Percentiles rank a stretch among this genome's conserved stretches.
These are phyloP conservation scores for Sclerotinia subarctica DNA, from an alignment of 2,329 filamentous ascomycete genomes.

Conservation along the genomic window DNA sequence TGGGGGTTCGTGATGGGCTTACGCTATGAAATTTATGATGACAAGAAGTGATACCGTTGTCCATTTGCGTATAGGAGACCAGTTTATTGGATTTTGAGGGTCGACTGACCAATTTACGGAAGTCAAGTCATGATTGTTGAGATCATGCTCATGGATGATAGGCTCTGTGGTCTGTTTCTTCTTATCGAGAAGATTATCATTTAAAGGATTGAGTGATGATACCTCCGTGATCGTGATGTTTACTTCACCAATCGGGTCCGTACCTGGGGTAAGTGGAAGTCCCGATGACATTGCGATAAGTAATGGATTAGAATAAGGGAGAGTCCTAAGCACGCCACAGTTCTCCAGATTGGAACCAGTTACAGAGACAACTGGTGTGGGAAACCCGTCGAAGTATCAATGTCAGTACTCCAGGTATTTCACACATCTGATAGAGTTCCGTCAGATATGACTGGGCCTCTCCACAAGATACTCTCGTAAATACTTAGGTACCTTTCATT, in stretches of 20 bases:
- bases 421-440: neutral
- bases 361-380: neutral
- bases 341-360: neutral
- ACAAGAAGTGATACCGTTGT: neutral
- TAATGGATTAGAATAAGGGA: neutral
- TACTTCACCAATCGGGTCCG: neutral
- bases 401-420: neutral
- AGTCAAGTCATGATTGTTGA: neutral
- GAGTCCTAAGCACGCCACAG: neutral
- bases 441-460: neutral
- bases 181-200: neutral
- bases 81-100: neutral
- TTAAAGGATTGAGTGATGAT: neutral
- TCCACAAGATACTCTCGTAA: neutral
- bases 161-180: neutral
- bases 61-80: slow-evolving; percentile 5
- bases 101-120: neutral
- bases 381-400: neutral
- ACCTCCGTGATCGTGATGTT: neutral
- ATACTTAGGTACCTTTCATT: neutral
- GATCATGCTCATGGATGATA: neutral
- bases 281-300: neutral
- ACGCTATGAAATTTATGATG: neutral
- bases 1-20: neutral
- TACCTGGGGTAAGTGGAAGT: neutral